Base-by-base conservation (phyloP, 139 green algal genomes). In the Chlorella sp. region DNA sequence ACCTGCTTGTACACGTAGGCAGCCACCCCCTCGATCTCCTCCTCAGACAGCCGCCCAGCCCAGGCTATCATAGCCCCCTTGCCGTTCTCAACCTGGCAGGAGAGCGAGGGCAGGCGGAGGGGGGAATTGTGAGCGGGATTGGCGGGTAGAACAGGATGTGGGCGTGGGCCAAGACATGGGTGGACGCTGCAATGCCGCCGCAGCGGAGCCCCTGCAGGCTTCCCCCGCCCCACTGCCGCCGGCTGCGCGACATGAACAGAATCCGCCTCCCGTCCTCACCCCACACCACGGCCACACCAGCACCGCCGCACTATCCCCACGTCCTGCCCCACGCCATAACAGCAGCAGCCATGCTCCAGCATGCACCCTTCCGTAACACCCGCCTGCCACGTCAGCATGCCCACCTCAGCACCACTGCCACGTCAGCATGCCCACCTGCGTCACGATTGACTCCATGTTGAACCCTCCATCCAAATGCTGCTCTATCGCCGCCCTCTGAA, bases 31-130 rank as follows among this genome's bases (percentile, higher is more conserved):
- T 93, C 68, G 42, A 98, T 98, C 91, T 98, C 95, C 9, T 97
- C 94, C 42, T 96, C 92, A 42, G 91, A 89, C 42, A 98, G 94
- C 3, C 89, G 91, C 61, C 91, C 95, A 1, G 57, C 87, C 93
- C 96, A 98, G 21, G 95, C 95, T 14, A 95, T 95, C 95, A 97
- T 97, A 53, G 93, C 93, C 37, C 88, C 90, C 48, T 82, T 89
- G 85, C 85, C 69, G n/a, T 82, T 82, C 85, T 53, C 36, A 40
- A 73, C 57, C 81, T 86, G 81, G 30, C 26, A 40, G 24, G 26
- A 0, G 40, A 30, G 40, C n/a, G 3, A 30, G 3, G 73, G n/a
- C 42, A 22, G 32, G 34, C 32, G 16, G 34, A 22, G 34, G 2
- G 34, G 32, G 3, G n/a, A 79, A 9, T 22, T 76, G 21, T 71